Conservation (phyloP, 179 eudicot species). For the Patellifolia procumbens region DNA sequence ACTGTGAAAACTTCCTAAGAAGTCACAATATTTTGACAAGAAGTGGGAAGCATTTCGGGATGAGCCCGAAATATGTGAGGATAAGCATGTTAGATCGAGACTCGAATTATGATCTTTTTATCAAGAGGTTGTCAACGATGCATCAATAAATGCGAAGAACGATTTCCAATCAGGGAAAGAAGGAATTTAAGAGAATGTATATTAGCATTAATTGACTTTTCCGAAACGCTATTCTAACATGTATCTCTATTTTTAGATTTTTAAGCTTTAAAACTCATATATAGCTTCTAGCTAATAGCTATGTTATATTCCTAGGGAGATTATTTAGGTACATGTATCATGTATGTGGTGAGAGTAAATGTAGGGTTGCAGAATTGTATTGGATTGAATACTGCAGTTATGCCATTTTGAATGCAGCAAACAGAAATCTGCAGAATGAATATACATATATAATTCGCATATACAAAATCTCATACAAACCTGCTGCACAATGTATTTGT, state of each 20-base stretch:
- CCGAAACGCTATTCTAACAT: constrained; percentile 20
- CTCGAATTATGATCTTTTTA: constrained; percentile 52
- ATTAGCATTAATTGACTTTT: constrained; percentile 1
- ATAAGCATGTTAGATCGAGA: constrained; percentile 75
- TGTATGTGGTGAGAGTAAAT: constrained; percentile 6
- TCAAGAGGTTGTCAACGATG: constrained; percentile 45
- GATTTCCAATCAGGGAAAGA: not conserved
- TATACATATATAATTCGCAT: constrained; percentile 3
- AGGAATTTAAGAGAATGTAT: constrained; percentile 10
- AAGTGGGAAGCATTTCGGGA: constrained; percentile 81
- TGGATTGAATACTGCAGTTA: not conserved
- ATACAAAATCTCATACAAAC: no score
- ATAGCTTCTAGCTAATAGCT: constrained; percentile 9
- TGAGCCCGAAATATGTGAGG: constrained; percentile 61
- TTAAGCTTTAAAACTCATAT: constrained; percentile 13
- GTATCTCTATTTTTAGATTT: constrained; percentile 8
- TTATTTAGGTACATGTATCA: constrained; percentile 16
- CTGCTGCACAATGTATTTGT: no score
- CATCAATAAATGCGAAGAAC: constrained; percentile 5
- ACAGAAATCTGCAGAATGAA: not conserved
- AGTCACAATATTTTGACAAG: constrained; percentile 62
- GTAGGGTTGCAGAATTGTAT: constrained; percentile 22
- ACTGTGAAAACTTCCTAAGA: constrained; percentile 70
- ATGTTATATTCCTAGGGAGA: constrained; percentile 18
- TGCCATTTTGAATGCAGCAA: constrained; percentile 1